phyloP scores from a whole-genome alignment of 73 alveolate genomes.

The Blepharisma japonicum region DNA sequence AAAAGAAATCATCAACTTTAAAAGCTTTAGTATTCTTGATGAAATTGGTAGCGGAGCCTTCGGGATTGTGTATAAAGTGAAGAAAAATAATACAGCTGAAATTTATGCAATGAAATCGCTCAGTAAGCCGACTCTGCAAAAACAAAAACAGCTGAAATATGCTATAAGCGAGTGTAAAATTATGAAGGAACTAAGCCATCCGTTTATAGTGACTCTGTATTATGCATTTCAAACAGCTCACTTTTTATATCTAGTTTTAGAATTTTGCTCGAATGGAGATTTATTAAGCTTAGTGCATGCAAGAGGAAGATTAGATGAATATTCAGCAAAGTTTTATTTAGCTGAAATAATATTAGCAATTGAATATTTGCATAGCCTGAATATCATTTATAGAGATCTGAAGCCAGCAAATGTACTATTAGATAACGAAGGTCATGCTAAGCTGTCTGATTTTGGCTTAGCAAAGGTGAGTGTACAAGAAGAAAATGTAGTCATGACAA shows the following conservation, averaged over 20 bases:
- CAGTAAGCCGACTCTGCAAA: conserved; percentile 69
- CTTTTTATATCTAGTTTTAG: conserved; percentile 81
- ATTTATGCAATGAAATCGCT: conserved; percentile 84
- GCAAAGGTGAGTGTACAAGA: conserved; percentile 72
- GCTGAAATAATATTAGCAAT: conserved; percentile 87
- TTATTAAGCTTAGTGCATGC: conserved; percentile 49
- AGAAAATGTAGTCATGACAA: conserved; percentile 66
- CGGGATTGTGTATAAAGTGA: conserved; percentile 78
- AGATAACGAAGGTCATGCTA: conserved; percentile 87
- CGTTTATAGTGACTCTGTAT: conserved; percentile 91
- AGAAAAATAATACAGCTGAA: conserved; percentile 48
- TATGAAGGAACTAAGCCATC: conserved; percentile 78
- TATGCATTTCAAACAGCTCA: conserved; percentile 87
- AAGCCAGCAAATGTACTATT: conserved; percentile 92
- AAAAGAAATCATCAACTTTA: neutral
- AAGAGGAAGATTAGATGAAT: conserved; percentile 57
- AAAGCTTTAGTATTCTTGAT: conserved; percentile 32
- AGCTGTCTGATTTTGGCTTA: conserved; percentile 93
- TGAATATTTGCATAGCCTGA: conserved; percentile 81
- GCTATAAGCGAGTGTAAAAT: conserved; percentile 91
- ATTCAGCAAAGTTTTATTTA: conserved; percentile 78
- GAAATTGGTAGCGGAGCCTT: conserved; percentile 84
- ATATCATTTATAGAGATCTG: conserved; percentile 86
- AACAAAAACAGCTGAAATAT: conserved; percentile 76
- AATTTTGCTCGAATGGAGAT: conserved; percentile 92